phyloP scores from a whole-genome alignment of 202 grass and related monocot genomes.

The Setaria viridis region DNA sequence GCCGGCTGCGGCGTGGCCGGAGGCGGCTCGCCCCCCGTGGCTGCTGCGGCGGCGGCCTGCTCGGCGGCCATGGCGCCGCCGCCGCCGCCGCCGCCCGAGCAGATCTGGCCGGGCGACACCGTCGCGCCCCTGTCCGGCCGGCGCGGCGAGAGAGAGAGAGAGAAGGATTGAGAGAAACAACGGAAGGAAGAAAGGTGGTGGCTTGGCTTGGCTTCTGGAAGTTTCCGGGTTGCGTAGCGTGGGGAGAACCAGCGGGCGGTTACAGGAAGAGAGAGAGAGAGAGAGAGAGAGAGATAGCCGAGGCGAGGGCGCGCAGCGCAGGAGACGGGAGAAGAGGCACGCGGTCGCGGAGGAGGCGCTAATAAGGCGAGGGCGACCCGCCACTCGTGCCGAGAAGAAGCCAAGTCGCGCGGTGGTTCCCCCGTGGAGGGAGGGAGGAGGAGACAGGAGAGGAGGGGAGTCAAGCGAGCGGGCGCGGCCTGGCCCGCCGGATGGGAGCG shows the following conservation, averaged over 20 bases:
- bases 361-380: slow-evolving; percentile 35
- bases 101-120: slow-evolving; percentile 34
- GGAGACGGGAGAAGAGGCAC: slow-evolving; percentile 6
- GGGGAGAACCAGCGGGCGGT: slow-evolving; percentile 19
- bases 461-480: background rate
- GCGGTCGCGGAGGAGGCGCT: slow-evolving; percentile 24
- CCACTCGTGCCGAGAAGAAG: background rate
- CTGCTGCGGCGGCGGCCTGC: background rate
- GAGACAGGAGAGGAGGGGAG: background rate
- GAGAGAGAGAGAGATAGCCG: background rate
- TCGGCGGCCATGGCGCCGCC: slow-evolving; percentile 43
- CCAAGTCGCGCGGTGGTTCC: background rate
- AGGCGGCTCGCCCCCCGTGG: background rate
- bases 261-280: background rate
- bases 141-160: background rate
- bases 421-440: no score
- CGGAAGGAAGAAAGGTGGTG: background rate
- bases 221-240: slow-evolving; percentile 40
- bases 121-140: background rate
- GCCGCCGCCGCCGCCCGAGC: background rate
- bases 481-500: background rate
- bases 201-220: slow-evolving; percentile 50
- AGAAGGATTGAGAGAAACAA: background rate
- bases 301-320: background rate
- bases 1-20: background rate